phyloP scores from a whole-genome alignment of 192 early-diverging fungal species.

The Anaeromyces robustus region DNA sequence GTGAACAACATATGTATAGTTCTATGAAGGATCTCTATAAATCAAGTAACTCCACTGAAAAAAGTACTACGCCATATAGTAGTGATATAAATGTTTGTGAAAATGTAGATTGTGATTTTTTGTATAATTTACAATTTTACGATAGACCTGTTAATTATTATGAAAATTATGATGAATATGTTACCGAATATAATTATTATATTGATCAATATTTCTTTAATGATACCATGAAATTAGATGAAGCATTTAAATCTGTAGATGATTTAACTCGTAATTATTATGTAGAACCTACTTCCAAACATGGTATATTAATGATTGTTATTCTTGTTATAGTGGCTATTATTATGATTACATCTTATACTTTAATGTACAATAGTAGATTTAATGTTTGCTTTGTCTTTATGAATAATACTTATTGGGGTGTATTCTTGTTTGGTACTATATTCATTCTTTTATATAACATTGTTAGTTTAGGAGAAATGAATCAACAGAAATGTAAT shows the following conservation, averaged over 20 bases:
- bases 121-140: background rate
- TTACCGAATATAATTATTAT: background rate
- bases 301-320: background rate
- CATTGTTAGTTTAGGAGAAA: background rate
- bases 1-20: background rate
- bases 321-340: background rate
- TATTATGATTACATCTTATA: background rate
- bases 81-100: background rate
- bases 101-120: background rate
- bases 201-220: background rate
- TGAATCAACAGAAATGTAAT: background rate
- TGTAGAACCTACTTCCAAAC: background rate
- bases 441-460: background rate
- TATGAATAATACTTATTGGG: background rate
- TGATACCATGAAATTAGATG: background rate
- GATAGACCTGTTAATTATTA: background rate
- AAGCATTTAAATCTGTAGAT: background rate
- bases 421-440: background rate
- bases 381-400: background rate
- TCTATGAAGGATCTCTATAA: background rate
- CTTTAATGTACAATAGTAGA: background rate
- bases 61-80: no score
- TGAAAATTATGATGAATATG: background rate
- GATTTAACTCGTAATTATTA: background rate
- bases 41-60: no score